These are phyloP conservation scores for Suillus luteus DNA, from an alignment of 768 basidiomycete genomes.

Conservation along the genomic window DNA sequence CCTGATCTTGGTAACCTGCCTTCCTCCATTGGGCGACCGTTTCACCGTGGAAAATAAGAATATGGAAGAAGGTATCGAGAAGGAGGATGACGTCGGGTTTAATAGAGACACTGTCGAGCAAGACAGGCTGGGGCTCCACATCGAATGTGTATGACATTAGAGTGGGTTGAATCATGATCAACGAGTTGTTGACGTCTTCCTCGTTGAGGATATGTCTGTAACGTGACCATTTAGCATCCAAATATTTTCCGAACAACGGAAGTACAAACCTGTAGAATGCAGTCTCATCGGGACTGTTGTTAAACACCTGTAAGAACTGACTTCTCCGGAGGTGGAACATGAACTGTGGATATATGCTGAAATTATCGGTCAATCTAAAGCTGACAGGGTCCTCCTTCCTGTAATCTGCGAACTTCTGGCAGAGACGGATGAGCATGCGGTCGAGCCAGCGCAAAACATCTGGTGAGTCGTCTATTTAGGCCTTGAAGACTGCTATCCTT, in stretches of 20 bases:
- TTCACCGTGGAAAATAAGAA: conserved; percentile 99
- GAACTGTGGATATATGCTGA: conserved; percentile 99
- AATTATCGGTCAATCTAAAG: conserved; percentile 92
- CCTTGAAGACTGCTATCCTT: conserved; percentile 98
- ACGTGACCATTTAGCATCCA: conserved; percentile 11
- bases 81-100: conserved; percentile 95
- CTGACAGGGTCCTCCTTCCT: conserved; percentile 95
- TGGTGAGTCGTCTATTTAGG: conserved; percentile 96
- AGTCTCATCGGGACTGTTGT: conserved; percentile 99
- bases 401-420: conserved; percentile 99
- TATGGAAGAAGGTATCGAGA: conserved; percentile 99
- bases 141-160: conserved; percentile 99
- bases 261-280: conserved; percentile 86
- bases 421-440: conserved; percentile 96
- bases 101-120: conserved; percentile 97
- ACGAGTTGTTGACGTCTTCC: conserved; percentile 97
- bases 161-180: conserved; percentile 99
- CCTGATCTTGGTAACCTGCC: conserved; percentile 97
- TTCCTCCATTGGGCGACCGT: conserved; percentile 98
- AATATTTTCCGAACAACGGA: conserved; percentile 1
- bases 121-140: conserved; percentile 85
- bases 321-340: conserved; percentile 99
- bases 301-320: conserved; percentile 99
- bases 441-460: conserved; percentile 98
- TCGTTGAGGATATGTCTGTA: conserved; percentile 89